Percentiles rank a stretch among this genome's conserved stretches.
Evolutionary conservation across 495 filamentous ascomycete genomes (phyloP).

Genomic region (Penicillium steckii): DNA sequence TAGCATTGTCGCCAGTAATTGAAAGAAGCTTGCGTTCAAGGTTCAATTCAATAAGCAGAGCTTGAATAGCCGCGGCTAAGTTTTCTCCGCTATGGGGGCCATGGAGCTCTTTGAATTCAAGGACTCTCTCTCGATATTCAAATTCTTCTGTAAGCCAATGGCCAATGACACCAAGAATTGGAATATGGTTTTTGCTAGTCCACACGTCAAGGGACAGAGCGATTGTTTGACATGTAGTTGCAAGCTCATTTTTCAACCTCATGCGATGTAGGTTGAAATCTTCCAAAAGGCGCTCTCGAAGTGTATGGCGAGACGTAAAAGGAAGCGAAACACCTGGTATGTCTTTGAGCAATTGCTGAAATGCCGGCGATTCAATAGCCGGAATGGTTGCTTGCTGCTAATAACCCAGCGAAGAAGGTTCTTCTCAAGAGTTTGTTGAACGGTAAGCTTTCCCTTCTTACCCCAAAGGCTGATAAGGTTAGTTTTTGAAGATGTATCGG

Average conservation of each 20-base stretch:
- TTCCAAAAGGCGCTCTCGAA: slow-evolving; percentile 1
- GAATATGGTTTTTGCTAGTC: slow-evolving; percentile 14
- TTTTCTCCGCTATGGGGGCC: slow-evolving; percentile 12
- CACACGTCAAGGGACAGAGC: slow-evolving; percentile 10
- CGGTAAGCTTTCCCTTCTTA: no score
- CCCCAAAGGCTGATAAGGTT: no score
- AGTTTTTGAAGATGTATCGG: no score
- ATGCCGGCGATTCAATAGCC: slow-evolving; percentile 1
- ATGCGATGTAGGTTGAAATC: slow-evolving; percentile 5
- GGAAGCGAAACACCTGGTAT: slow-evolving; percentile 6
- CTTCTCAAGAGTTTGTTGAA: background rate
- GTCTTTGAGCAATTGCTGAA: slow-evolving; percentile 10
- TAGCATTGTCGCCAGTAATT: slow-evolving; percentile 3
- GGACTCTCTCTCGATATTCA: slow-evolving; percentile 9
- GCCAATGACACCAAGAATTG: slow-evolving; percentile 10
- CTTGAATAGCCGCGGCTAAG: slow-evolving; percentile 7
- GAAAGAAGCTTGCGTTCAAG: background rate
- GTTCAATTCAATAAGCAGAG: slow-evolving; percentile 3
- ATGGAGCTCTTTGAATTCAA: slow-evolving; percentile 12
- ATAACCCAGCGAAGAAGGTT: background rate
- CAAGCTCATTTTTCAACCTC: slow-evolving; percentile 5
- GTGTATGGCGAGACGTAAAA: slow-evolving; percentile 6
- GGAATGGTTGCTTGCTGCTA: background rate
- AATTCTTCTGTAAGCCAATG: slow-evolving; percentile 17
- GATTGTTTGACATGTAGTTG: slow-evolving; percentile 11